phyloP scores from a whole-genome alignment of 306 rosid genomes.

The Pueraria montana region DNA sequence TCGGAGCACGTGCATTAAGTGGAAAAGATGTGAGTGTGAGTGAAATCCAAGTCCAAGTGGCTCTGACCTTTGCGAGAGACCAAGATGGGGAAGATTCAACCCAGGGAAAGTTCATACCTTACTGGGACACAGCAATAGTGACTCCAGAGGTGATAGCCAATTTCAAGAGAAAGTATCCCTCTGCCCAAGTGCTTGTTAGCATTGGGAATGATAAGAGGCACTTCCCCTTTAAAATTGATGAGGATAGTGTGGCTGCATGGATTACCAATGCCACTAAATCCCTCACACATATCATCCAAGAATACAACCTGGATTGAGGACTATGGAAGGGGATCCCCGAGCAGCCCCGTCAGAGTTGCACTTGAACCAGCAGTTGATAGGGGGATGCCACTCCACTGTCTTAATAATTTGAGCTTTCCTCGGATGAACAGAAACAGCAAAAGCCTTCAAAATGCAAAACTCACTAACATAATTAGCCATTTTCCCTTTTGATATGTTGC shows the following conservation, averaged over 20 bases:
- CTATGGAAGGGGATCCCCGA: too few species aligned
- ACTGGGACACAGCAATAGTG: background rate
- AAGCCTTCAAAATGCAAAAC: too few species aligned
- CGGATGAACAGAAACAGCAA: too few species aligned
- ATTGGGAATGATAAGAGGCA: conserved; percentile 36
- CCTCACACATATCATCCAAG: conserved; percentile 36
- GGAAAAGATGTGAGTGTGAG: too few species aligned
- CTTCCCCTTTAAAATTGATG: background rate
- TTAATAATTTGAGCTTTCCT: too few species aligned
- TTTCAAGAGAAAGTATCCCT: background rate
- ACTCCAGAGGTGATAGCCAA: background rate
- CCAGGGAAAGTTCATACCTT: background rate
- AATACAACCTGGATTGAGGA: background rate
- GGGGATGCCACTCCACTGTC: too few species aligned
- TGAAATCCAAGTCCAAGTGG: background rate
- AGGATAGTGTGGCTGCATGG: conserved; percentile 7
- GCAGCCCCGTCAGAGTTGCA: too few species aligned
- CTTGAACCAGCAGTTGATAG: too few species aligned
- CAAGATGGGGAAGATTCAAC: background rate
- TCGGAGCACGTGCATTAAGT: too few species aligned
- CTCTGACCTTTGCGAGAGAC: background rate
- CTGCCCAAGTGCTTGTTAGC: background rate
- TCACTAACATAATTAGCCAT: too few species aligned
- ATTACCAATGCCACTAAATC: conserved; percentile 39
- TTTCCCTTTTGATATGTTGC: too few species aligned